Base-by-base conservation (phyloP, 306 rosid species). In the Dalbergia cultrata region DNA sequence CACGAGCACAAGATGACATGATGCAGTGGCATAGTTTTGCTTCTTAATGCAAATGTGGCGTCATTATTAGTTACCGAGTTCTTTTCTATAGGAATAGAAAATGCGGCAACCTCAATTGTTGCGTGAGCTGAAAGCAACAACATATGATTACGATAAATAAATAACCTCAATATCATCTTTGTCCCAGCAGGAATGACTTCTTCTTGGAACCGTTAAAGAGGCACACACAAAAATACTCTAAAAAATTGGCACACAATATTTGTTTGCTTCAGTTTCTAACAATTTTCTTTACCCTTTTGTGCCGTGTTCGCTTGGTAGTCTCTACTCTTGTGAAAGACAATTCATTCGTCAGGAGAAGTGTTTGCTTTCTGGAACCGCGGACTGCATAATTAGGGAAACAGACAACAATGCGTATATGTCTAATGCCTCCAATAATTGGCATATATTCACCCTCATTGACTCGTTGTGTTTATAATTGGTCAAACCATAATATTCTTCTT, bases 31-130 rank as follows among this genome's bases (percentile, higher is more conserved):
- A 35, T 49, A 31, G 26, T 53, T 47, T 82, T 69, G 59, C 73
- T 69, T 75, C 5, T 13, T 13, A 10, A 19, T 43, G 70, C 64
- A 71, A 63, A 54, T 44, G 72, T 16, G 16, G 22, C 5, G 59
- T 75, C 39, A 59, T 67, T 45, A 68, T 49, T 75, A 49, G 66
- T 14, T 81, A 65, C 63, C 41, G 35, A 60, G 59, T 52, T 22
- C 47, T 81, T 81, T 68, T 81, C 72, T 14, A 57, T 61, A 37
- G 50, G 26, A 82, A 68, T 75, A 35, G 66, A 75, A 61, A 66
- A 67, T 44, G 76, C 3, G 26, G 58, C 71, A 75, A 81, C 76
- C 41, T 34, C 70, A 44, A 47, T 37, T 61, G 67, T 82, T 21
- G 66, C 76, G 59, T 82, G 52, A 67, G 12, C 63, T 50, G 13